A percentile compares a stretch with the other conserved stretches of the same genome.
phyloP scores from a whole-genome alignment of 805 yeast genomes.

The Hanseniaspora valbyensis region DNA sequence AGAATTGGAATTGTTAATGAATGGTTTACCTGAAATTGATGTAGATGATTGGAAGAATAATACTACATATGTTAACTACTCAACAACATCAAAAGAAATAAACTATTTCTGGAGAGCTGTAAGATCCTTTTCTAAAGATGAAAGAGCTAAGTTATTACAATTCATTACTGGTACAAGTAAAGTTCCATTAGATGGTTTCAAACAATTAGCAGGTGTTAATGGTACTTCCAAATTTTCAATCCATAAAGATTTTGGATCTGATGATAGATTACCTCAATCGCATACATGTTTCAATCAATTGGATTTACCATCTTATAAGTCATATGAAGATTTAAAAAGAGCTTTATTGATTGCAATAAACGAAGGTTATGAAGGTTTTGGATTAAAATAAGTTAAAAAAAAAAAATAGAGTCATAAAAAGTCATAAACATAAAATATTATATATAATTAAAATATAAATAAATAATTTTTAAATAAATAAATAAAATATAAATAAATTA shows the following conservation, averaged over 20 bases:
- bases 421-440: neutral
- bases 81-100: constrained; percentile 71
- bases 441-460: neutral
- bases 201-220: constrained; percentile 75
- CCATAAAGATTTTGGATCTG: constrained; percentile 76
- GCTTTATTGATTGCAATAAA: constrained; percentile 73
- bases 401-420: neutral
- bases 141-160: constrained; percentile 84
- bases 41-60: constrained; percentile 92
- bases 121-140: constrained; percentile 84
- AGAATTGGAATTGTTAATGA: constrained; percentile 80
- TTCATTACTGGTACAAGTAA: constrained; percentile 96
- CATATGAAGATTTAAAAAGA: constrained; percentile 74
- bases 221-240: constrained; percentile 80
- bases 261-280: constrained; percentile 82
- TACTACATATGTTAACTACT: constrained; percentile 68
- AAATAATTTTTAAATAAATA: too few relatives aligned
- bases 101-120: constrained; percentile 99
- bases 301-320: constrained; percentile 84
- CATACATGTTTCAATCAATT: constrained; percentile 96
- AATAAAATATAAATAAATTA: too few relatives aligned
- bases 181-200: constrained; percentile 90
- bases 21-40: constrained; percentile 93
- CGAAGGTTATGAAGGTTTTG: constrained; percentile 95
- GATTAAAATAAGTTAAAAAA: constrained; percentile 27